Percentiles rank a stretch among this genome's conserved stretches.
Conservation (phyloP, 345 rosid species). For the Jatropha curcas region DNA sequence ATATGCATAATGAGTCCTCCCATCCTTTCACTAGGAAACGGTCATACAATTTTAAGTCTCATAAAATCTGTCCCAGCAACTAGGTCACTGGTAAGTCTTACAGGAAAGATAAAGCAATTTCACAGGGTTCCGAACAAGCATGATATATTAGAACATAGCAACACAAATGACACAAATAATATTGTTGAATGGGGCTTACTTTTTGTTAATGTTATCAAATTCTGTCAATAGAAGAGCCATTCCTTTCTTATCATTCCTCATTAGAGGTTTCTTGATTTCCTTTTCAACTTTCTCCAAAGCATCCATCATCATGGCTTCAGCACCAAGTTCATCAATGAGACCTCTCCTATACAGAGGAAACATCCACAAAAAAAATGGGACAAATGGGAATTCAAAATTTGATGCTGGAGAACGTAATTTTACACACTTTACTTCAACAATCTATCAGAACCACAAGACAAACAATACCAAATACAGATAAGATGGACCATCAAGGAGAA, state of each 20-base stretch:
- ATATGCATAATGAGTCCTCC: background rate
- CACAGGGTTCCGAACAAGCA: background rate
- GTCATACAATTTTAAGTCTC: background rate
- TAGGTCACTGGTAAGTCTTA: background rate
- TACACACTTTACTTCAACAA: background rate
- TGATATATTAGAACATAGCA: background rate
- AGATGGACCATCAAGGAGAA: background rate
- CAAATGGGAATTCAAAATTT: too few relatives aligned
- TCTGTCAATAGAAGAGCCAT: conserved; percentile 86
- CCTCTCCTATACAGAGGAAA: conserved; percentile 64
- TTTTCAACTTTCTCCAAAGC: conserved; percentile 92
- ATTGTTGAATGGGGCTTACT: conserved; percentile 42
- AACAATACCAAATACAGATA: background rate
- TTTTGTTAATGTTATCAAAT: conserved; percentile 86
- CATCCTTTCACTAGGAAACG: background rate
- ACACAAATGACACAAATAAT: background rate
- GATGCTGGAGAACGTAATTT: background rate
- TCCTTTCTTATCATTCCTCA: conserved; percentile 90
- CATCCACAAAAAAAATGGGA: background rate
- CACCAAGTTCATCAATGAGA: conserved; percentile 78
- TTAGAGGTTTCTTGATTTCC: conserved; percentile 86
- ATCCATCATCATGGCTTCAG: conserved; percentile 93
- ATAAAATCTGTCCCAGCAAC: background rate
- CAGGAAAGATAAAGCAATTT: background rate
- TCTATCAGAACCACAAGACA: background rate